A percentile compares a stretch with the other conserved stretches of the same genome.
Evolutionary conservation across 495 filamentous ascomycete genomes (phyloP).

Genomic region (Penicillium silybi): DNA sequence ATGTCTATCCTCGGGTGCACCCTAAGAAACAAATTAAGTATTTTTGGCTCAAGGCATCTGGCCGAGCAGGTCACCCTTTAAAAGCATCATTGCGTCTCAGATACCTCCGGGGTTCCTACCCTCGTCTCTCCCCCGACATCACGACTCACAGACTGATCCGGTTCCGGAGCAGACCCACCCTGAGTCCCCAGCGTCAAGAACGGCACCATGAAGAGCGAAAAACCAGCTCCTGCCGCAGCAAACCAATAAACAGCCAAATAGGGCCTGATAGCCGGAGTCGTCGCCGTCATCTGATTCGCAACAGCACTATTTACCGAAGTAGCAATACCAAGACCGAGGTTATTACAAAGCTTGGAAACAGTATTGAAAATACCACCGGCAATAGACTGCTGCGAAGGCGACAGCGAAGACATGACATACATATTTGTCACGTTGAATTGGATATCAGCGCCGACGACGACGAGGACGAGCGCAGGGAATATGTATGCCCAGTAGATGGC

Average conservation of each 20-base stretch:
- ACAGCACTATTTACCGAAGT: conserved; percentile 27
- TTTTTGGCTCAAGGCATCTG: not conserved
- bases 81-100: not conserved
- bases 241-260: conserved; percentile 32
- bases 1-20: not conserved
- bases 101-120: not conserved
- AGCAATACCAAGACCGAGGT: conserved; percentile 29
- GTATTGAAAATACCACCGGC: conserved; percentile 39
- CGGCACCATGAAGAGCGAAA: conserved; percentile 27
- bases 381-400: conserved; percentile 31
- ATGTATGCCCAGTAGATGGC: conserved; percentile 55
- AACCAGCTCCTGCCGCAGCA: conserved; percentile 23
- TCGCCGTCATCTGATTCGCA: conserved; percentile 12
- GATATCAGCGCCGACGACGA: conserved; percentile 52
- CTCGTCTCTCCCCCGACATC: not conserved
- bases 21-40: not conserved
- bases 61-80: not conserved
- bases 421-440: conserved; percentile 59
- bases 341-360: conserved; percentile 31
- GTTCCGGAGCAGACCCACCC: conserved; percentile 6
- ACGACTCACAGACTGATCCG: not conserved
- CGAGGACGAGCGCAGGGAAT: conserved; percentile 49
- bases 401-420: conserved; percentile 40
- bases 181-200: conserved; percentile 32
- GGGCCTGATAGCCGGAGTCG: conserved; percentile 19